phyloP scores from a whole-genome alignment of 352 stramenopile species.

The Globisporangium canariense region DNA sequence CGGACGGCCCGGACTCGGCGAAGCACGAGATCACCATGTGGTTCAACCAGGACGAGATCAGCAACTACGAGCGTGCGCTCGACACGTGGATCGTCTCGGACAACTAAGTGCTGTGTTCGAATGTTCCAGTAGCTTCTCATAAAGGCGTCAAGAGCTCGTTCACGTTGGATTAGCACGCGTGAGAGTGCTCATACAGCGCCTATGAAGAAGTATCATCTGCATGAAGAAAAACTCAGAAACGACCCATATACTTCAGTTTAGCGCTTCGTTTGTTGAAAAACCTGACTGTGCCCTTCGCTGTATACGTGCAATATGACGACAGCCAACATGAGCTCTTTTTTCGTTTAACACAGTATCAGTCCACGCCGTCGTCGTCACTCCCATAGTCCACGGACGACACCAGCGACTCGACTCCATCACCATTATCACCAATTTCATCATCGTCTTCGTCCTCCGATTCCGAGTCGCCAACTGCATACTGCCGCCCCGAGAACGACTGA shows the following conservation, averaged over 20 bases:
- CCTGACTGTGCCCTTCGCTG: not conserved
- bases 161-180: too few relatives aligned
- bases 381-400: slow-evolving; percentile 11
- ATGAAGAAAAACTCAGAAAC: not conserved
- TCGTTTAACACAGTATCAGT: not conserved
- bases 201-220: too few relatives aligned
- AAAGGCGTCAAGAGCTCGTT: not conserved
- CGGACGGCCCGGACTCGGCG: slow-evolving; percentile 89
- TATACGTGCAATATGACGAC: not conserved
- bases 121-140: not conserved
- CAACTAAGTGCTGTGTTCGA: slow-evolving; percentile 53
- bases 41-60: slow-evolving; percentile 91
- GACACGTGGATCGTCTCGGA: slow-evolving; percentile 88
- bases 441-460: not conserved
- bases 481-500: slow-evolving; percentile 22
- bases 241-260: not conserved
- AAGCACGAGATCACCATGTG: slow-evolving; percentile 93
- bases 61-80: slow-evolving; percentile 87
- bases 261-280: not conserved
- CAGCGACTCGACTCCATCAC: slow-evolving; percentile 1
- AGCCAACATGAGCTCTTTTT: not conserved
- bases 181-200: too few relatives aligned
- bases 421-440: not conserved
- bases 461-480: slow-evolving; percentile 2
- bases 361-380: not conserved